Evolutionary conservation across 495 filamentous ascomycete species (phyloP).

Genomic region (Sphaerosporella brunnea): DNA sequence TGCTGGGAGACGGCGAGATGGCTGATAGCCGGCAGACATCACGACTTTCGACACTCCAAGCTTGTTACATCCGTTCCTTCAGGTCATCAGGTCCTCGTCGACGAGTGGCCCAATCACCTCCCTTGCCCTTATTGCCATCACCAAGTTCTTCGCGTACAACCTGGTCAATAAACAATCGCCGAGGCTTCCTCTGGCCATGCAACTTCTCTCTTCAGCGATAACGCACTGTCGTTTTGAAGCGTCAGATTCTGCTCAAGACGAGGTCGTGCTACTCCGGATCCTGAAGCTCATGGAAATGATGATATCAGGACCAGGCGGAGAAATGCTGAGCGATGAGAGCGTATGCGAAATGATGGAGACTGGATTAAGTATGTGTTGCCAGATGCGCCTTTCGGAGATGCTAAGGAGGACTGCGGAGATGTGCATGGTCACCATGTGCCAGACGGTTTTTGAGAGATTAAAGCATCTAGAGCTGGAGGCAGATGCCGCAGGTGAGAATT

Average conservation of each 20-base stretch:
- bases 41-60: slow-evolving; percentile 74
- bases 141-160: slow-evolving; percentile 91
- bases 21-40: slow-evolving; percentile 42
- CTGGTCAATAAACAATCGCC: slow-evolving; percentile 71
- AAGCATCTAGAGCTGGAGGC: slow-evolving; percentile 65
- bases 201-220: slow-evolving; percentile 79
- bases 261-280: slow-evolving; percentile 84
- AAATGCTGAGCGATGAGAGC: slow-evolving; percentile 83
- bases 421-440: slow-evolving; percentile 96
- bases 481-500: slow-evolving; percentile 32
- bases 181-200: slow-evolving; percentile 77
- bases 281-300: slow-evolving; percentile 96
- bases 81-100: slow-evolving; percentile 90
- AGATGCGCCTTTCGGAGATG: slow-evolving; percentile 77
- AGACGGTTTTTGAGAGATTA: slow-evolving; percentile 84
- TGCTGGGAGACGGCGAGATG: neutral
- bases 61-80: slow-evolving; percentile 84
- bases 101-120: slow-evolving; percentile 93
- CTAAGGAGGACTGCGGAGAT: slow-evolving; percentile 83
- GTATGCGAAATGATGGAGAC: slow-evolving; percentile 99
- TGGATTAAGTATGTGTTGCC: slow-evolving; percentile 91
- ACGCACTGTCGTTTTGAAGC: slow-evolving; percentile 97
- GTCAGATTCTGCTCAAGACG: slow-evolving; percentile 81
- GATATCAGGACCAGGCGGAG: slow-evolving; percentile 80
- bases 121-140: slow-evolving; percentile 82